Base-by-base conservation (phyloP, 441 rosid genomes). In the Codiaeum variegatum region DNA sequence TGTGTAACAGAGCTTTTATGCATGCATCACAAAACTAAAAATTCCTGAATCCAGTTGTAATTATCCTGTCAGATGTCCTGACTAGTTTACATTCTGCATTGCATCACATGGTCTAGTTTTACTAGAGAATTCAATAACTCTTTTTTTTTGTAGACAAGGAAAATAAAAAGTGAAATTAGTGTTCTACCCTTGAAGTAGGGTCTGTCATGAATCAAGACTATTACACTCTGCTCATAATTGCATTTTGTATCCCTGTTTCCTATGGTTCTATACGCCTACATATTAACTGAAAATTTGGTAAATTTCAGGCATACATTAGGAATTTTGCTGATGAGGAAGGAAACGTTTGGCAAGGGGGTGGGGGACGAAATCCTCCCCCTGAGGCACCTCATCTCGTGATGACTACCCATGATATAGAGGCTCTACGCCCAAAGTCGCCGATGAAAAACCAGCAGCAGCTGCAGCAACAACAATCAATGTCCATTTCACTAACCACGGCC, bases 301-400 rank as follows among this genome's bases (percentile, higher is more conserved):
- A 62, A 56, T 62, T 73, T 46, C 89, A 96, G 99, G 85, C 93
- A 21, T 96, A 87, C 75, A 66, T 73, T 51, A 90, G 76, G 77
- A 93, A 83, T 83, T 96, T 96, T 32, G 77, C 88, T 5, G 98
- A 96, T 82, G 90, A 89, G 82, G 99, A 96, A 58, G 98, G 97
- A 66, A 93, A 90, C 79, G 94, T 91, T 51, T 96, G 99, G 98
- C 99, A 89, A 89, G 98, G 99, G 67, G 99, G 97, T n/a, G 97
- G 98, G 62, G 99, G 99, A 21, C 83, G 98, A 77, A 93, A 95
- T 74, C 98, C 98, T 4, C 99, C 94, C 15, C 97, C 97, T 2
- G 99, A 91, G 24, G 93, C 98, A 38, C 87, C 96, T 19, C 99
- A 93, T 82, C 94, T 95, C 6, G 91, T 93, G 5, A 73, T 88